Evolutionary conservation across 2,329 filamentous ascomycete genomes (phyloP).

Genomic region (Grosmannia huntii): DNA sequence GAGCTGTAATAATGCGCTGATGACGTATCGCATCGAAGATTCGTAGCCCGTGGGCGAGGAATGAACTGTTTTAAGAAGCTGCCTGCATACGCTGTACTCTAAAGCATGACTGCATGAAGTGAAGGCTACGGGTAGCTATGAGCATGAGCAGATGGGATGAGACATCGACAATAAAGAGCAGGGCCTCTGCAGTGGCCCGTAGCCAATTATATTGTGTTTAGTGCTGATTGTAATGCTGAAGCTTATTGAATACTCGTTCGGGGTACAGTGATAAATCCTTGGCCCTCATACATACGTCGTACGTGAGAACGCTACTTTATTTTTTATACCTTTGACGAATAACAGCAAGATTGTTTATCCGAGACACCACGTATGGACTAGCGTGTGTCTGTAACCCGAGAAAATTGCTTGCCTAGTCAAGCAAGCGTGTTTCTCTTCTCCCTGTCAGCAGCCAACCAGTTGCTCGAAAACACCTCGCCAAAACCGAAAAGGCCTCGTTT

Average conservation of each 20-base stretch:
- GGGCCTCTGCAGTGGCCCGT: not conserved
- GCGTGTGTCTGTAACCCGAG: not conserved
- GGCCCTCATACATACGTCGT: too few species aligned
- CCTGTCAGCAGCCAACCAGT: constrained; percentile 14
- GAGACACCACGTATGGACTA: not conserved
- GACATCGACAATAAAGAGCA: too few species aligned
- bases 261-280: too few species aligned
- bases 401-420: constrained; percentile 2
- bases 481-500: constrained; percentile 14
- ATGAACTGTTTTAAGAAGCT: too few species aligned
- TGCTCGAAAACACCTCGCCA: constrained; percentile 21
- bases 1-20: not conserved
- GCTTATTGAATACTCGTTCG: too few species aligned
- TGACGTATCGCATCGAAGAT: not conserved
- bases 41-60: not conserved
- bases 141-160: too few species aligned
- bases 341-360: constrained; percentile 2
- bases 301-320: too few species aligned
- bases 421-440: constrained; percentile 2
- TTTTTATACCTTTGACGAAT: not conserved
- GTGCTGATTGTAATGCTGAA: too few species aligned
- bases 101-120: too few species aligned
- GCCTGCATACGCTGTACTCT: not conserved
- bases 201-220: too few species aligned
- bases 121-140: too few species aligned